Evolutionary conservation across 169 alveolate genomes (phyloP).

Genomic region (Haemoproteus tartakovskyi): DNA sequence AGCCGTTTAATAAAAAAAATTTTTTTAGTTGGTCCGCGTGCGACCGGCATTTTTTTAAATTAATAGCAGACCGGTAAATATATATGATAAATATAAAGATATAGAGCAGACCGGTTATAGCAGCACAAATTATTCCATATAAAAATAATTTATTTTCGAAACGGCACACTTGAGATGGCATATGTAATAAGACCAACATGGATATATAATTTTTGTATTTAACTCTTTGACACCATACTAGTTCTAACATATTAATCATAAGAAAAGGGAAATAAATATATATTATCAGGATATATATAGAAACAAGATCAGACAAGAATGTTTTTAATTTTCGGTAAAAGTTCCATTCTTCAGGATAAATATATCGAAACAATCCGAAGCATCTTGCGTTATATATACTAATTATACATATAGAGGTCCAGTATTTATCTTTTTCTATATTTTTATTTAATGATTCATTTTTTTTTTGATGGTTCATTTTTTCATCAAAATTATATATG

Average conservation of each 20-base stretch:
- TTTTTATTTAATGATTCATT: background rate
- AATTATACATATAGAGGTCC: slow-evolving; percentile 50
- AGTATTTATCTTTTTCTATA: slow-evolving; percentile 40
- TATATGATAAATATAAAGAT: slow-evolving; percentile 12
- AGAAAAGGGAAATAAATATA: slow-evolving; percentile 72
- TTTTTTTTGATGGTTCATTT: background rate
- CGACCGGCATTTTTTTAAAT: slow-evolving; percentile 19
- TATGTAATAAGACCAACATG: slow-evolving; percentile 66
- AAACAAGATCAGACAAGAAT: slow-evolving; percentile 21
- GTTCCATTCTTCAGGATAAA: slow-evolving; percentile 33
- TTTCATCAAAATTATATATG: too few species aligned
- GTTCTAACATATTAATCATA: slow-evolving; percentile 69
- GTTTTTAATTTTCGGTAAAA: slow-evolving; percentile 5
- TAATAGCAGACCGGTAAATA: slow-evolving; percentile 3
- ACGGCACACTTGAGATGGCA: slow-evolving; percentile 73
- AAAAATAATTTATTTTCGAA: slow-evolving; percentile 60
- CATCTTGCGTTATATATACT: slow-evolving; percentile 47
- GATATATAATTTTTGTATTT: slow-evolving; percentile 67
- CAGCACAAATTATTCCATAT: slow-evolving; percentile 26
- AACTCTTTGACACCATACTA: slow-evolving; percentile 76
- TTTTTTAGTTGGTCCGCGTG: slow-evolving; percentile 15
- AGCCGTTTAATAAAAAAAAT: slow-evolving; percentile 53
- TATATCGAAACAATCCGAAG: slow-evolving; percentile 58
- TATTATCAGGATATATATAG: slow-evolving; percentile 41
- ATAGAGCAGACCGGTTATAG: slow-evolving; percentile 7